Evolutionary conservation across 331 rosid species (phyloP), one percentile per base, ranked within the genome.

Genomic region (Malus hybrid): DNA sequence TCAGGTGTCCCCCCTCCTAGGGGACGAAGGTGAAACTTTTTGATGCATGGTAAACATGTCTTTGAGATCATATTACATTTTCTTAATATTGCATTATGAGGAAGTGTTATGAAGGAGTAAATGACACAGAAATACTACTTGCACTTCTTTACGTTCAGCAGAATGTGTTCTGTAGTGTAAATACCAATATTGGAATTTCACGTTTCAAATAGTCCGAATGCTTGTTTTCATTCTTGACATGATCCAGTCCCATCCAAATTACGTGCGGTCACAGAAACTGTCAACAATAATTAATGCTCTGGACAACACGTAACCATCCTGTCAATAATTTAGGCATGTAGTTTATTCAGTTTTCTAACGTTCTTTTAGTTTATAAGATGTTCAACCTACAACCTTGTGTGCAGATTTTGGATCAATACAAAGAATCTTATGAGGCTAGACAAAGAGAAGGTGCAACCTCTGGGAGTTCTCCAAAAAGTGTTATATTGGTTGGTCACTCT

Each of bases 401-500:
- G 84, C 87, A 94, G 99, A 85, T 94, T 80, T 83, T 94, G 89
- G 99, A 92, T 76, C 97, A 84, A 74, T 94, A 94, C 78, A 85
- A 85, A 81, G 91, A 82, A 78, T 90, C 97, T 81, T 89, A 84
- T 79, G 90, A 90, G 81, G 86, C 92, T 68, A 89, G 96, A 81
- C 83, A 80, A 68, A 92, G 75, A 77, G 97, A 88, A 86, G 93
- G 97, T 76, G 91, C 92, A 57, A 80, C 77, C 78, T 83, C 96
- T 56, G 89, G 88, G 76, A 85, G 72, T 78, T 85, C 79, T 78
- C 99, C 99, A 81, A 90, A 86, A 80, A 89, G 92, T 83, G 99
- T 94, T 79, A 90, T 94, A 79, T 80, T 94, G 84, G 99, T 94
- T 83, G 99, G 99, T 52, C 97, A 94, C 81, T 94, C 99, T 57